A percentile compares a stretch with the other conserved stretches of the same genome.
These are phyloP conservation scores for Trichoderma koningii DNA, from an alignment of 2,329 filamentous ascomycete species.

Conservation along the genomic window DNA sequence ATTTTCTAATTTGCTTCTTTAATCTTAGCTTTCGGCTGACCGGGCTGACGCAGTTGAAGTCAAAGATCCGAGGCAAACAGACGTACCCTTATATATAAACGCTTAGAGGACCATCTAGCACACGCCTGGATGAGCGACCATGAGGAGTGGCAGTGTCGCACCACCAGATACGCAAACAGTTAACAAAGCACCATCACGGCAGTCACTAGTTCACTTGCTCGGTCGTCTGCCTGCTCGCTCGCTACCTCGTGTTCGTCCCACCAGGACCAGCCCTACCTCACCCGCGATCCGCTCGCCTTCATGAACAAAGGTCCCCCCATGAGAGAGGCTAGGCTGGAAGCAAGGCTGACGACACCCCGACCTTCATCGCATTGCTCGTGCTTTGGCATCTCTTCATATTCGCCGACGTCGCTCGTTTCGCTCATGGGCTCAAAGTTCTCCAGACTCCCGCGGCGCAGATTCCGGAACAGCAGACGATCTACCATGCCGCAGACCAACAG, in stretches of 20 bases:
- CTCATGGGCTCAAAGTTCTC: slow-evolving; percentile 6
- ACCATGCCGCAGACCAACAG: background rate
- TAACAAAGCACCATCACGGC: background rate
- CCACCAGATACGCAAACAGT: background rate
- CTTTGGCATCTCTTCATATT: background rate
- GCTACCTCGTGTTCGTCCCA: background rate
- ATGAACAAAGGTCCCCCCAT: slow-evolving; percentile 2
- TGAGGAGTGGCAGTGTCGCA: background rate
- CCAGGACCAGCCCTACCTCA: too few species aligned
- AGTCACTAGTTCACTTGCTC: too few species aligned
- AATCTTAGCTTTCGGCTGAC: background rate
- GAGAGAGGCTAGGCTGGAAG: slow-evolving; percentile 14
- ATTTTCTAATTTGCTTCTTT: background rate
- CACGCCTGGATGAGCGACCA: background rate
- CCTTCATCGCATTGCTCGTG: slow-evolving; percentile 12
- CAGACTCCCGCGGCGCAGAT: background rate
- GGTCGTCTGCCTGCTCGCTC: background rate
- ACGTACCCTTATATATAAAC: background rate
- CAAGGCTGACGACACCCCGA: slow-evolving; percentile 5
- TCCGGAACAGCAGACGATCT: slow-evolving; percentile 1
- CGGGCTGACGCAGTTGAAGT: background rate
- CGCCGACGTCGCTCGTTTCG: background rate
- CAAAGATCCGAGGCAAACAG: background rate
- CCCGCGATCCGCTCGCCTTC: background rate
- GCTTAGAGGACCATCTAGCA: background rate